Percentiles rank a stretch among this genome's conserved stretches.
phyloP scores from a whole-genome alignment of 2,329 filamentous ascomycete genomes.

The Beauveria medogensis region DNA sequence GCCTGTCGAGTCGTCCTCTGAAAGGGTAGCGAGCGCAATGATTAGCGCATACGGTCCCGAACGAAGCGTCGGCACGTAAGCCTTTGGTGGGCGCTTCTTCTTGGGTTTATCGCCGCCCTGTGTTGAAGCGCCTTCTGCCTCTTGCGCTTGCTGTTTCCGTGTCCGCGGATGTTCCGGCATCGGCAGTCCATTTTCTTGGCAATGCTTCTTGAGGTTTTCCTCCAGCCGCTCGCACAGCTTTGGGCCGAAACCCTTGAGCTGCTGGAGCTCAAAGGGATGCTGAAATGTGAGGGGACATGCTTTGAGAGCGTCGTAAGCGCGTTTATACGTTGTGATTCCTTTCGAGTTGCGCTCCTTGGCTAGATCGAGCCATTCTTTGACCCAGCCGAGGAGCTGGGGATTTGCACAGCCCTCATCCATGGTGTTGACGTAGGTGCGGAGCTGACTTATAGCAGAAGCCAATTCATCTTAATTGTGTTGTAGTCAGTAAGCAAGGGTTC shows the following conservation, averaged over 20 bases:
- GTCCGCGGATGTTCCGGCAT: slow-evolving; percentile 53
- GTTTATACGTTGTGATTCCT: slow-evolving; percentile 62
- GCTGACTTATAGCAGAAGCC: too few relatives aligned
- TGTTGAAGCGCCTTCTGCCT: slow-evolving; percentile 25
- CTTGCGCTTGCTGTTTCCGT: slow-evolving; percentile 28
- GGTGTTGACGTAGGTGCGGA: background rate
- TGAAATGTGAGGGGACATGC: slow-evolving; percentile 62
- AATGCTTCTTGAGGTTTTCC: slow-evolving; percentile 51
- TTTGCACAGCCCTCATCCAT: slow-evolving; percentile 41
- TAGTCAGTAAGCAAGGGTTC: background rate
- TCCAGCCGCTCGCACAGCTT: slow-evolving; percentile 65
- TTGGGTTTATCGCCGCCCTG: slow-evolving; percentile 23
- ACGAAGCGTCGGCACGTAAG: slow-evolving; percentile 65
- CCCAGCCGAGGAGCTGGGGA: slow-evolving; percentile 62
- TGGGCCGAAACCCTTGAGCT: slow-evolving; percentile 65
- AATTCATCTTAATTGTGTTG: background rate
- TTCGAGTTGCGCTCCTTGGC: slow-evolving; percentile 63
- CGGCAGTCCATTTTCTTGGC: slow-evolving; percentile 56
- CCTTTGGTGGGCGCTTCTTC: slow-evolving; percentile 56
- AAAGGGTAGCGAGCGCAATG: slow-evolving; percentile 53
- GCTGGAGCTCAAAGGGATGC: slow-evolving; percentile 65
- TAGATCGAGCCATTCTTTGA: slow-evolving; percentile 68
- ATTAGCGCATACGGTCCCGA: slow-evolving; percentile 69
- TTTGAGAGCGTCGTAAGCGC: slow-evolving; percentile 70
- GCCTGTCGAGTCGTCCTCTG: slow-evolving; percentile 42